phyloP scores from a whole-genome alignment of 371 early-diverging fungal species.

The Quaeritorhiza haematococci region DNA sequence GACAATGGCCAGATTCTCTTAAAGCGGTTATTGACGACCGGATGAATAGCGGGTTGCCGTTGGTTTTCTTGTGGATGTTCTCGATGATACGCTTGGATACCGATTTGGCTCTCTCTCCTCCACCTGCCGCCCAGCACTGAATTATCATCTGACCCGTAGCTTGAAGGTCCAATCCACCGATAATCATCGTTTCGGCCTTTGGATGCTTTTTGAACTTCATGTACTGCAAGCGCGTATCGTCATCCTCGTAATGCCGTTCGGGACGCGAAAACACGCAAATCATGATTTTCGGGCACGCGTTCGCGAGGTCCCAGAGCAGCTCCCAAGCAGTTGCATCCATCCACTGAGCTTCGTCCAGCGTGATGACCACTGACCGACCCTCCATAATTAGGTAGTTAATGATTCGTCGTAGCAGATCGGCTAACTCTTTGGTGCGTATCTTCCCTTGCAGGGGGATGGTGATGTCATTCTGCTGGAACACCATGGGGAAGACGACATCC shows the following conservation, averaged over 20 bases:
- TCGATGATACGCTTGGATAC: slow-evolving; percentile 24
- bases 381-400: slow-evolving; percentile 20
- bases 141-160: slow-evolving; percentile 38
- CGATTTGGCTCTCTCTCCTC: slow-evolving; percentile 11
- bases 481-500: slow-evolving; percentile 22
- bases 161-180: slow-evolving; percentile 31
- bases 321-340: slow-evolving; percentile 44
- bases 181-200: slow-evolving; percentile 3
- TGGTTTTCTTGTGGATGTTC: slow-evolving; percentile 36
- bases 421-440: slow-evolving; percentile 29
- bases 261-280: slow-evolving; percentile 34
- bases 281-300: slow-evolving; percentile 21
- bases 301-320: slow-evolving; percentile 29
- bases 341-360: slow-evolving; percentile 44
- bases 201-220: slow-evolving; percentile 23
- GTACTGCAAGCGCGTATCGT: slow-evolving; percentile 17
- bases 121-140: slow-evolving; percentile 22
- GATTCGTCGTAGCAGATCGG: slow-evolving; percentile 26
- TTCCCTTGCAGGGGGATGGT: slow-evolving; percentile 12
- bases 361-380: slow-evolving; percentile 18
- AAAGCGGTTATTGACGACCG: slow-evolving; percentile 35
- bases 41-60: slow-evolving; percentile 47
- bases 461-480: slow-evolving; percentile 11
- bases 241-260: slow-evolving; percentile 26
- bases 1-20: slow-evolving; percentile 37